Percentiles rank a stretch among this genome's conserved stretches.
Conservation (phyloP, 2,329 filamentous ascomycete species). For the Fusarium xylarioides region DNA sequence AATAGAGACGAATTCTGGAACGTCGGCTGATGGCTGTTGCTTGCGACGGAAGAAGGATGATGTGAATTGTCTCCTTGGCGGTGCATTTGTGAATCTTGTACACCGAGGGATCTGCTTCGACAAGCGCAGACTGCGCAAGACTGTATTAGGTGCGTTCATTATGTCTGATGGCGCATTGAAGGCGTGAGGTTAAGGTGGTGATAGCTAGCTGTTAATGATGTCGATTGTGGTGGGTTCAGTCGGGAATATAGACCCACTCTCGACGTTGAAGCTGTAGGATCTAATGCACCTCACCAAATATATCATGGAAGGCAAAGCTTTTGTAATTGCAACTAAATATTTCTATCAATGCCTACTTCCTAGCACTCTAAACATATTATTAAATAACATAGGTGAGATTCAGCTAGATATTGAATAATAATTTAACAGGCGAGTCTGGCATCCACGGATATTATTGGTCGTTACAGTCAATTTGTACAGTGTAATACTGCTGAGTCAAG, state of each 20-base stretch:
- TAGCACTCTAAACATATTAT: not conserved
- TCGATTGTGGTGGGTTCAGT: slow-evolving; percentile 22
- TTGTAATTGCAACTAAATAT: not conserved
- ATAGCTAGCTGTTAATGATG: slow-evolving; percentile 19
- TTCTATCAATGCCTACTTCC: rapidly evolving
- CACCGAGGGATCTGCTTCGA: slow-evolving; percentile 17
- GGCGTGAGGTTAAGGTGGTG: not conserved
- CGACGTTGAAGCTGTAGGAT: not conserved
- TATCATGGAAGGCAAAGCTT: not conserved
- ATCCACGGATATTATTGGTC: not conserved
- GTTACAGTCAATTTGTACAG: not conserved
- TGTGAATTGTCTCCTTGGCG: slow-evolving; percentile 28
- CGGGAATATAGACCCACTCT: slow-evolving; percentile 13
- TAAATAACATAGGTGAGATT: no score
- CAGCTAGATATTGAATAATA: not conserved
- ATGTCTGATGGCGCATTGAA: slow-evolving; percentile 19
- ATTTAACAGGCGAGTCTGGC: not conserved
- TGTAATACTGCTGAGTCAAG: not conserved
- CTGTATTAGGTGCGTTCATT: slow-evolving; percentile 43
- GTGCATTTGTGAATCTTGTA: slow-evolving; percentile 11
- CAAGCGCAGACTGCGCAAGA: slow-evolving; percentile 42
- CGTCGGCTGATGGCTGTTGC: slow-evolving; percentile 68
- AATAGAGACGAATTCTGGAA: slow-evolving; percentile 83
- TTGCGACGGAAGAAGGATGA: slow-evolving; percentile 33
- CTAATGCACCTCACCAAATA: not conserved